A percentile compares a stretch with the other conserved stretches of the same genome.
phyloP scores from a whole-genome alignment of 192 early-diverging fungal species.

The Coemansia sp. region DNA sequence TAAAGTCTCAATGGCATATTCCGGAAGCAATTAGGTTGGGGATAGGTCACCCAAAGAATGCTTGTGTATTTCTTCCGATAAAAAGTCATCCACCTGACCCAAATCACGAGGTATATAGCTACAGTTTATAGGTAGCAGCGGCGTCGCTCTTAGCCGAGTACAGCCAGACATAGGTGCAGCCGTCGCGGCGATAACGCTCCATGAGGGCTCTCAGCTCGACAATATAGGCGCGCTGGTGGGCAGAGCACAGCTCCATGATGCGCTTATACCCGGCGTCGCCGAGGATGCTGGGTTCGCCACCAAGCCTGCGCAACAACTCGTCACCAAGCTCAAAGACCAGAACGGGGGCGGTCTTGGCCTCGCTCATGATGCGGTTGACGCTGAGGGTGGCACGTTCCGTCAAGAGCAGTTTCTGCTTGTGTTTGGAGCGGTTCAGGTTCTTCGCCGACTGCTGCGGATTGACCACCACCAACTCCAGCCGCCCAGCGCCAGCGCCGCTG shows the following conservation, averaged over 20 bases:
- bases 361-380: slow-evolving; percentile 55
- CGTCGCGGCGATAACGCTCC: slow-evolving; percentile 34
- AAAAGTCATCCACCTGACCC: not conserved
- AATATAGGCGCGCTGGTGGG: slow-evolving; percentile 57
- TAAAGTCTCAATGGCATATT: too few relatives aligned
- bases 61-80: too few relatives aligned
- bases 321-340: slow-evolving; percentile 65
- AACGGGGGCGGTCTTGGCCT: slow-evolving; percentile 62
- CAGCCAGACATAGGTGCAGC: slow-evolving; percentile 63
- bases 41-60: too few relatives aligned
- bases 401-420: slow-evolving; percentile 36
- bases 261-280: slow-evolving; percentile 66
- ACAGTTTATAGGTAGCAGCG: slow-evolving; percentile 60
- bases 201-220: slow-evolving; percentile 54
- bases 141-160: slow-evolving; percentile 70
- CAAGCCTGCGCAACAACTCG: slow-evolving; percentile 57
- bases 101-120: not conserved
- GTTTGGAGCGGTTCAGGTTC: slow-evolving; percentile 32
- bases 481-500: slow-evolving; percentile 24
- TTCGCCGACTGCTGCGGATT: slow-evolving; percentile 29
- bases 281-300: slow-evolving; percentile 60
- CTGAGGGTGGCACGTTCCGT: slow-evolving; percentile 57
- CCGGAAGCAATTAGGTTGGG: too few relatives aligned
- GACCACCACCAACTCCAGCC: slow-evolving; percentile 35
- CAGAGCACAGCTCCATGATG: slow-evolving; percentile 55